These are phyloP conservation scores for Chaetomium strumarium DNA, from an alignment of 2,329 filamentous ascomycete species.

Conservation along the genomic window DNA sequence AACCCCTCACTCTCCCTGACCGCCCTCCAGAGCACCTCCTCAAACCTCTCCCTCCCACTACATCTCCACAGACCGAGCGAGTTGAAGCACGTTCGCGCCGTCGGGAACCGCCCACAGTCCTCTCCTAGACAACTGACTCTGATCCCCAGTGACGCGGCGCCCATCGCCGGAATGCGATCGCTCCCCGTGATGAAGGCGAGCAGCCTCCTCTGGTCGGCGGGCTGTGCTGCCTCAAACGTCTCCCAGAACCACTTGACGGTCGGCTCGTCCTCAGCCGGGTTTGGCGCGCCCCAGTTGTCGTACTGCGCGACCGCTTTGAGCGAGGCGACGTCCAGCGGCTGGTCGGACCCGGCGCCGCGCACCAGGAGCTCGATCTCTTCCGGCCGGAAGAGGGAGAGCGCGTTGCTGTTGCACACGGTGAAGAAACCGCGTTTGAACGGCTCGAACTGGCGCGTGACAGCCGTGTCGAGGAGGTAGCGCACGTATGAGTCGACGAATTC, in stretches of 20 bases:
- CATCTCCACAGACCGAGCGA: slow-evolving; percentile 41
- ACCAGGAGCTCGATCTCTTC: slow-evolving; percentile 89
- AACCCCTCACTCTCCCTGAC: slow-evolving; percentile 91
- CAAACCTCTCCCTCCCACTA: slow-evolving; percentile 2
- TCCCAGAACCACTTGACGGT: slow-evolving; percentile 87
- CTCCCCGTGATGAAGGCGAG: slow-evolving; percentile 85
- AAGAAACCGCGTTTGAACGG: slow-evolving; percentile 94
- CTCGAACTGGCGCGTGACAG: slow-evolving; percentile 78
- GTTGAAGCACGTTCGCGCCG: slow-evolving; percentile 89
- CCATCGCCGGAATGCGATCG: slow-evolving; percentile 84
- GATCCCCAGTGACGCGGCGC: slow-evolving; percentile 72
- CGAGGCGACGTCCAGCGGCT: slow-evolving; percentile 70
- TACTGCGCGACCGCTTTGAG: slow-evolving; percentile 73
- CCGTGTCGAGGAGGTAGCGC: slow-evolving; percentile 69
- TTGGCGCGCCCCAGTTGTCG: slow-evolving; percentile 62
- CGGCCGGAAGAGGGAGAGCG: slow-evolving; percentile 76
- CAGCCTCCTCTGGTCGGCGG: slow-evolving; percentile 68
- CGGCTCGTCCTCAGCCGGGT: slow-evolving; percentile 54
- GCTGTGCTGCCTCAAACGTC: slow-evolving; percentile 60
- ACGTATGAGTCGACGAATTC: slow-evolving; percentile 87
- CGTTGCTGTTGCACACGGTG: slow-evolving; percentile 84
- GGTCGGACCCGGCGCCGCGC: slow-evolving; percentile 80
- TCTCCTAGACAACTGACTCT: slow-evolving; percentile 70
- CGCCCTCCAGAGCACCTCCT: slow-evolving; percentile 63
- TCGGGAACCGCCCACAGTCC: slow-evolving; percentile 69